phyloP scores from a whole-genome alignment of 768 basidiomycete genomes.

The Pisolithus marmoratus region DNA sequence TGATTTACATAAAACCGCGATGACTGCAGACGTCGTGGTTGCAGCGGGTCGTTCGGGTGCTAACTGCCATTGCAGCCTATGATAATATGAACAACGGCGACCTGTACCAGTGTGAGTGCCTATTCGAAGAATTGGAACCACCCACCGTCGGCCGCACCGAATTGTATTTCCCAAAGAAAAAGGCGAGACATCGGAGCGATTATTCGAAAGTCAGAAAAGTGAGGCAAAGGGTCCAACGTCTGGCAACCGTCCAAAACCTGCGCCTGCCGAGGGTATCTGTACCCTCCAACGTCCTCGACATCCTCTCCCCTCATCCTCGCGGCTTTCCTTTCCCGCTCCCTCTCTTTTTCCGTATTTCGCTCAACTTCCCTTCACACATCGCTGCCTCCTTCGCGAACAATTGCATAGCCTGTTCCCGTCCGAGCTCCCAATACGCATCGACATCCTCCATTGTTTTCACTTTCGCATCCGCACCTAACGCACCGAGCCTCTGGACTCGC shows the following conservation, averaged over 20 bases:
- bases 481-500: conserved; percentile 68
- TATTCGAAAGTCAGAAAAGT: conserved; percentile 6
- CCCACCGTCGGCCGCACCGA: too few relatives aligned
- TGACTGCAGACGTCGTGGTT: too few relatives aligned
- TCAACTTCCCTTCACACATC: conserved; percentile 83
- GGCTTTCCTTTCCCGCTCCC: conserved; percentile 58
- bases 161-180: too few relatives aligned
- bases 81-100: too few relatives aligned
- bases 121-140: too few relatives aligned
- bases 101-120: too few relatives aligned
- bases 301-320: conserved; percentile 38
- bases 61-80: too few relatives aligned
- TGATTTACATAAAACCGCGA: too few relatives aligned
- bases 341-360: conserved; percentile 77
- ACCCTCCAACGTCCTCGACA: conserved; percentile 59
- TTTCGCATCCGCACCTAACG: conserved; percentile 63
- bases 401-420: conserved; percentile 66
- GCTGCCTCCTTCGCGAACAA: conserved; percentile 79
- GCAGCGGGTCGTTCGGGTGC: too few relatives aligned
- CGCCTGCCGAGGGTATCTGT: conserved; percentile 86
- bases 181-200: too few relatives aligned
- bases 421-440: conserved; percentile 88
- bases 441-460: conserved; percentile 62
- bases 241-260: conserved; percentile 85
- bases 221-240: neutral